These are phyloP conservation scores for Cytospora schulzeri DNA, from an alignment of 2,329 filamentous ascomycete species.

Conservation along the genomic window DNA sequence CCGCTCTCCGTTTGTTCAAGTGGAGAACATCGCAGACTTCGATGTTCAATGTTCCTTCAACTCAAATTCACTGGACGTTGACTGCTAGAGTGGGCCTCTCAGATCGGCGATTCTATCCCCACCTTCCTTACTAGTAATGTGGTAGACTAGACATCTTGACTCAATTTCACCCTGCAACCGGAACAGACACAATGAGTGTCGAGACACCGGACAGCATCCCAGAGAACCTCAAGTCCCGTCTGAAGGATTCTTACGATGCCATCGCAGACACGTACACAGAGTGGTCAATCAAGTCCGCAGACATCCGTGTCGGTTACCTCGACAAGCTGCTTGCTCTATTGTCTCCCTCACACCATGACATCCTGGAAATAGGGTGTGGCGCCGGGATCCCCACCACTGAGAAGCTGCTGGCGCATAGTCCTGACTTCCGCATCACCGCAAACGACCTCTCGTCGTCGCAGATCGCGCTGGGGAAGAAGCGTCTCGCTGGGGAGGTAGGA, in stretches of 20 bases:
- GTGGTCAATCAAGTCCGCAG: constrained; percentile 41
- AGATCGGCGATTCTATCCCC: background rate
- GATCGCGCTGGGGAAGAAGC: constrained; percentile 37
- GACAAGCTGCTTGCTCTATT: constrained; percentile 37
- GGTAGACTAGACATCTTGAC: background rate
- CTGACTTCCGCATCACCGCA: constrained; percentile 36
- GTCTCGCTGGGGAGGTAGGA: constrained; percentile 30
- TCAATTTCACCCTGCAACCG: too few relatives aligned
- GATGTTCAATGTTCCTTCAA: background rate
- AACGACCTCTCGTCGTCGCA: constrained; percentile 47
- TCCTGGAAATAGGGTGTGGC: constrained; percentile 49
- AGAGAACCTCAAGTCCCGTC: constrained; percentile 41
- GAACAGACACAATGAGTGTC: background rate
- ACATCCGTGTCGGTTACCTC: constrained; percentile 40
- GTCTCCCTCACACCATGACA: constrained; percentile 16
- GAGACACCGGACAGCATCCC: background rate
- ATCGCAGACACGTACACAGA: constrained; percentile 44
- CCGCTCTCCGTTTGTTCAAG: background rate
- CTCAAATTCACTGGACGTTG: too few relatives aligned
- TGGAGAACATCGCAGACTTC: background rate
- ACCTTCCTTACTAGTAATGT: background rate
- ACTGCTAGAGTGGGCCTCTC: background rate
- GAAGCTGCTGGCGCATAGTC: constrained; percentile 36
- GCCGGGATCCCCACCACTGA: constrained; percentile 41
- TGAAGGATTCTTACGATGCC: constrained; percentile 43